Base-by-base conservation (phyloP, 306 rosid species). In the Begonia fuchsioides region DNA sequence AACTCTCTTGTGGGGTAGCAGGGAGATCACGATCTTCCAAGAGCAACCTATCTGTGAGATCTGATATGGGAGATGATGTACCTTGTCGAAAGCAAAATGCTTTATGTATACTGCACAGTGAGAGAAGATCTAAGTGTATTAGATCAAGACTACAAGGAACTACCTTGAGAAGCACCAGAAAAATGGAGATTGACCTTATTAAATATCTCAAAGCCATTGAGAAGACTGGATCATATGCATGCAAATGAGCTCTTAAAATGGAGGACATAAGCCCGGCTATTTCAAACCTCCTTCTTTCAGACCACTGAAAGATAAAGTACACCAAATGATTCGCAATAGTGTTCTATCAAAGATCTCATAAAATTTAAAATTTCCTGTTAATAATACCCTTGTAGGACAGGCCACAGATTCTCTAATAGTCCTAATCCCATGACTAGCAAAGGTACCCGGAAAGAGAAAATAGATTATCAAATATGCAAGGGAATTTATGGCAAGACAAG, bases 181-280 rank as follows among this genome's bases (percentile, higher is more conserved):
- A 49, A 26, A 17, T 49, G 51, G 63, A 44, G 60, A 47, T 55
- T 53, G 51, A 90, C 98, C 94, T 92, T 82, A 82, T 92, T 74
- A 92, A 72, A 80, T 92, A 92, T 79, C 84, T 79, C 64, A 92
- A 71, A 12, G 96, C 70, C 98, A 92, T 77, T 5, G 96, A 92
- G 69, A 92, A 82, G 56, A 82, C 44, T 9, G 98, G 86, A 74
- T 92, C 98, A 50, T 92, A 92, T n/a, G 98, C 98, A 62, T 79
- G 80, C 66, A 92, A 73, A 75, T 85, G 87, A 44, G 94, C 88
- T 76, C 94, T 72, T 72, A 92, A 76, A 68, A 92, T 77, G 14
- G 96, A 74, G 44, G 96, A 75, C 71, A 92, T 64, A 50, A 85
- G 55, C 56, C 94, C 98, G 1, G 96, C 95, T 61, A 85, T 74